Evolutionary conservation across 257 asterid species (phyloP).

Genomic region (Solanum okadae): DNA sequence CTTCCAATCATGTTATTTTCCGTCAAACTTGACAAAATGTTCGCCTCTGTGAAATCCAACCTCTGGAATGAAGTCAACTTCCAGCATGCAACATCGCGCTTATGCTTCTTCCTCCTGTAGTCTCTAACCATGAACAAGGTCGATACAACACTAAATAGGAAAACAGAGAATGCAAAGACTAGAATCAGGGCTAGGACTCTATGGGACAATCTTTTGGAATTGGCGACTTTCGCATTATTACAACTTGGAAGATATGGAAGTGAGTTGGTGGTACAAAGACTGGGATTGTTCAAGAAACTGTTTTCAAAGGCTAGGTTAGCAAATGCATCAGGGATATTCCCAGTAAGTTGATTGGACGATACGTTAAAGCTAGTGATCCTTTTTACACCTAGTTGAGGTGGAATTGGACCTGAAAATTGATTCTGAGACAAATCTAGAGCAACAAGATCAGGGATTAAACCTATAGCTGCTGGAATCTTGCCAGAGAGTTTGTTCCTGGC

Average conservation of each 20-base stretch:
- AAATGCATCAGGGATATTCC: conserved; percentile 52
- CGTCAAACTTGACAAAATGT: conserved; percentile 33
- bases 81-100: conserved; percentile 51
- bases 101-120: conserved; percentile 46
- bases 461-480: conserved; percentile 37
- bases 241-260: conserved; percentile 37
- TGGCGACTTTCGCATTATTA: not conserved
- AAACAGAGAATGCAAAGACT: conserved; percentile 24
- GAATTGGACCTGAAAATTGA: conserved; percentile 56
- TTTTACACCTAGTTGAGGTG: conserved; percentile 43
- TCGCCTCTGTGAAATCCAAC: conserved; percentile 32
- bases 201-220: conserved; percentile 27
- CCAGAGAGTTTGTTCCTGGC: conserved; percentile 58
- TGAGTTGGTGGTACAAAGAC: conserved; percentile 41
- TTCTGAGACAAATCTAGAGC: conserved; percentile 60
- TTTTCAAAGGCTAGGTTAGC: conserved; percentile 57
- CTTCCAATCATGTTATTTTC: conserved; percentile 49
- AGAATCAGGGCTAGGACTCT: conserved; percentile 35
- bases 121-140: conserved; percentile 35
- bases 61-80: conserved; percentile 72
- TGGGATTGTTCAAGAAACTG: conserved; percentile 57
- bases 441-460: conserved; percentile 51
- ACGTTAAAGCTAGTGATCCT: conserved; percentile 54
- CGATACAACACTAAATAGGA: conserved; percentile 14
- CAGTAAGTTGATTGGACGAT: conserved; percentile 56